Evolutionary conservation across 352 stramenopile species (phyloP), one percentile per base, ranked within the genome.

Genomic region (Pythium rhizo-oryzae): DNA sequence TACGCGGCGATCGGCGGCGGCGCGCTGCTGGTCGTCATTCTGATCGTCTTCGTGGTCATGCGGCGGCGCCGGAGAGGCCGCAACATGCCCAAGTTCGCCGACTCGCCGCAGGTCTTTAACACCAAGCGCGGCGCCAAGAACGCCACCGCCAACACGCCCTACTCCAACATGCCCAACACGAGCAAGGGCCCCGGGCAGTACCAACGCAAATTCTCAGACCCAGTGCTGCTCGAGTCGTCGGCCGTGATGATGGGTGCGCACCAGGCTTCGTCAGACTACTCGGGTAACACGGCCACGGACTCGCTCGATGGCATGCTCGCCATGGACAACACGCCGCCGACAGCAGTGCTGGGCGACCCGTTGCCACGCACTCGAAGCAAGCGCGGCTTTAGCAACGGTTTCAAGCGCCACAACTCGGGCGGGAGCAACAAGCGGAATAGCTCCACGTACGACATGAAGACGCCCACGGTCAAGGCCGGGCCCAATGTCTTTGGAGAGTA

Each of bases 401-500:
- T 89, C 69, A 79, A 76, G 19, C 74, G 76, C 41, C 68, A 87
- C 52, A 90, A 75, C 59, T 75, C 68, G 15, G 59, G 57, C 18
- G 67, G 65, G 13, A 64, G 68, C 56, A 67, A 19, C 44, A 50
- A 59, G 24, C 55, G 50, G 16, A 54, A 43, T 21, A 62, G 41
- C 54, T 54, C 47, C 46, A 58, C 47, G 13, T 39, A 87, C 62
- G 81, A 90, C 71, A 62, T 89, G 7, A 71, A 73, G 23, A 75
- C 72, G 7, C 83, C 79, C 7, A 80, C 70, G 43, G 85, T 80
- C 19, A 77, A 80, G 28, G 18, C 18, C 64, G 85, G 72, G 35
- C 74, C 77, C 24, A 89, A 92, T 65, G 79, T 92, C 53, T 88
- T 89, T 46, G 79, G 76, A 33, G 84, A 92, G 75, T 92, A 92